These are phyloP conservation scores for Boletus edulis DNA, from an alignment of 768 basidiomycete species.

Conservation along the genomic window DNA sequence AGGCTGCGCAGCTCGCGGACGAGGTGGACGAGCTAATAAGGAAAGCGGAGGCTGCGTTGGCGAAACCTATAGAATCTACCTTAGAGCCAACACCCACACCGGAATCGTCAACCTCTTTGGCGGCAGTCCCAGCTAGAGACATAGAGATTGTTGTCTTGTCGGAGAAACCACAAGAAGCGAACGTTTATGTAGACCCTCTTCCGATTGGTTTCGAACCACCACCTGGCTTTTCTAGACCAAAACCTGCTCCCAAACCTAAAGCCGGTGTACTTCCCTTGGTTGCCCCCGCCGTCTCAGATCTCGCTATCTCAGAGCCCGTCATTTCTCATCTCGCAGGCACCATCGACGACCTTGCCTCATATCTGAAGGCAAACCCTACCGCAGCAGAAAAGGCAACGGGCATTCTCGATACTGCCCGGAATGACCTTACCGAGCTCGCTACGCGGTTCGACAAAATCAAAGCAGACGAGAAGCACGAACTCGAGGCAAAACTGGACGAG, in stretches of 20 bases:
- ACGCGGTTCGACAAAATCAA: conserved; percentile 75
- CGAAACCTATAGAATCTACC: conserved; percentile 36
- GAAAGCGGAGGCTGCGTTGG: conserved; percentile 72
- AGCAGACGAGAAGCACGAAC: conserved; percentile 69
- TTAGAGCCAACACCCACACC: conserved; percentile 22
- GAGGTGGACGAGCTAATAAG: conserved; percentile 66
- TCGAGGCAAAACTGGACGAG: conserved; percentile 71
- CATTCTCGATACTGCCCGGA: conserved; percentile 78
- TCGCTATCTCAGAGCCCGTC: conserved; percentile 81
- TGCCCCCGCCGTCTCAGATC: conserved; percentile 73
- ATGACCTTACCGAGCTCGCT: conserved; percentile 76
- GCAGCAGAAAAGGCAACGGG: conserved; percentile 65
- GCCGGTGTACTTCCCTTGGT: conserved; percentile 64
- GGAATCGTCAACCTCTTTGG: conserved; percentile 25
- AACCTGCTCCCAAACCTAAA: conserved; percentile 42
- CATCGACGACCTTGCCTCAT: conserved; percentile 88
- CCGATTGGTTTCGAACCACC: conserved; percentile 96
- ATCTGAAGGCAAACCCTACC: conserved; percentile 70
- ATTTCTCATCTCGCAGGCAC: conserved; percentile 88
- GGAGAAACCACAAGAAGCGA: conserved; percentile 26
- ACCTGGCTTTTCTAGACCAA: conserved; percentile 75
- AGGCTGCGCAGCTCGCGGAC: conserved; percentile 50
- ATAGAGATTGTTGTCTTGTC: conserved; percentile 27
- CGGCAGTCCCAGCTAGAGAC: conserved; percentile 22
- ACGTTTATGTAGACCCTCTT: conserved; percentile 61